Evolutionary conservation across 768 basidiomycete species (phyloP), one percentile per base, ranked within the genome.

Genomic region (Chalciporus piperatus): DNA sequence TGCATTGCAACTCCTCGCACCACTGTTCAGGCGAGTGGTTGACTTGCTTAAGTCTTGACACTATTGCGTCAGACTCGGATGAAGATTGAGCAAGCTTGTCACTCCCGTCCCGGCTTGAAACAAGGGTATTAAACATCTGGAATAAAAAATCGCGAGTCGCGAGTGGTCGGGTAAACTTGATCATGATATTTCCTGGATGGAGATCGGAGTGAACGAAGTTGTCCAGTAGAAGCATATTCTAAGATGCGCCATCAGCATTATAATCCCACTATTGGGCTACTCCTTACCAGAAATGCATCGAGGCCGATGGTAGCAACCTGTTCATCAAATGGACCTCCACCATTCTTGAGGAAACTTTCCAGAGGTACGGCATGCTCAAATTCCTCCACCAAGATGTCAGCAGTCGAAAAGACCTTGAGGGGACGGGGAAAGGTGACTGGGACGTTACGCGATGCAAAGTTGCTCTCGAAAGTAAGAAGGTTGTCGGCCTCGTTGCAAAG

Each of bases 161-260:
- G 9, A 87, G 81, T 0, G 92, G 92, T 66, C 89, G 91, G 64
- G 83, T 87, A 74, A 98, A 98, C 66, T 96, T 97, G 74, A 99
- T 83, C 86, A 97, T 90, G 70, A 98, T 95, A 67, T 98, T 98
- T 27, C 96, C 96, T 3, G 91, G 89, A 66, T 92, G 91, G 19
- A 92, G 80, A 64, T 92, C 91, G 4, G 89, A 78, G 67, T 98
- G 97, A 10, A 96, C 93, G 70, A 97, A 99, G 70, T 99, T 98
- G 70, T 99, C 97, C 41, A 99, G 75, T 1, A 99, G 75, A 17
- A 99, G 82, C 97, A 99, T 99, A 72, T 98, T 93, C 92, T 98
- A 60, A 16, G 19, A 32, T 32, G 27, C 16, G 20, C 8, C 17
- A 32, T 56, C 7, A 50, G 35, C 47, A 39, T 32, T 53, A 44